Conservation (phyloP, 2,329 filamentous ascomycete species). For the Exophiala spinifera region DNA sequence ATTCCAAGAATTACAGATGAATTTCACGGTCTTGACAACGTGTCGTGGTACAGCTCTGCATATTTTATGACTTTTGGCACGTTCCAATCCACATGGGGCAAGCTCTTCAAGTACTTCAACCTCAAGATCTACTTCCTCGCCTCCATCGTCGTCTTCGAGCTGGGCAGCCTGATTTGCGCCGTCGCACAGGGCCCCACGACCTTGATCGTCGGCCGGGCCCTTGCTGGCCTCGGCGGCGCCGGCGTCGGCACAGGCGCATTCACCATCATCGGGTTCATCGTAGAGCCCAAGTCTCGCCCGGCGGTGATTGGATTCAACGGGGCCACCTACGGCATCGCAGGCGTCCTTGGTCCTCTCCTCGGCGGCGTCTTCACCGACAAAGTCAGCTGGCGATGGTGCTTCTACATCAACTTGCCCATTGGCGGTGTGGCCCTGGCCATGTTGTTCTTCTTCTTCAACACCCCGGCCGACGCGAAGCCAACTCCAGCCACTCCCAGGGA, state of each 20-base stretch:
- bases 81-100: constrained; percentile 46
- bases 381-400: constrained; percentile 43
- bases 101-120: constrained; percentile 45
- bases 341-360: constrained; percentile 43
- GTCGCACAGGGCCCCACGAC: constrained; percentile 31
- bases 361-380: constrained; percentile 42
- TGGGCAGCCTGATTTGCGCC: constrained; percentile 33
- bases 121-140: constrained; percentile 45
- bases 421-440: constrained; percentile 40
- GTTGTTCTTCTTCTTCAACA: constrained; percentile 7
- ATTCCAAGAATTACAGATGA: constrained; percentile 31
- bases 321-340: constrained; percentile 39
- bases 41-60: constrained; percentile 39
- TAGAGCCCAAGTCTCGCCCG: constrained; percentile 46
- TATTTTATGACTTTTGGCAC: constrained; percentile 45
- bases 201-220: constrained; percentile 38
- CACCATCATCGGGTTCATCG: constrained; percentile 41
- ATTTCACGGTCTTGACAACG: constrained; percentile 39
- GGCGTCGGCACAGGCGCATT: constrained; percentile 40
- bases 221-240: constrained; percentile 36
- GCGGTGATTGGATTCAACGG: constrained; percentile 49
- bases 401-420: constrained; percentile 43
- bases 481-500: constrained; percentile 22
- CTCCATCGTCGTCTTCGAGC: constrained; percentile 39
- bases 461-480: constrained; percentile 10